Conservation (phyloP, 306 rosid species). For the Prunus padus region DNA sequence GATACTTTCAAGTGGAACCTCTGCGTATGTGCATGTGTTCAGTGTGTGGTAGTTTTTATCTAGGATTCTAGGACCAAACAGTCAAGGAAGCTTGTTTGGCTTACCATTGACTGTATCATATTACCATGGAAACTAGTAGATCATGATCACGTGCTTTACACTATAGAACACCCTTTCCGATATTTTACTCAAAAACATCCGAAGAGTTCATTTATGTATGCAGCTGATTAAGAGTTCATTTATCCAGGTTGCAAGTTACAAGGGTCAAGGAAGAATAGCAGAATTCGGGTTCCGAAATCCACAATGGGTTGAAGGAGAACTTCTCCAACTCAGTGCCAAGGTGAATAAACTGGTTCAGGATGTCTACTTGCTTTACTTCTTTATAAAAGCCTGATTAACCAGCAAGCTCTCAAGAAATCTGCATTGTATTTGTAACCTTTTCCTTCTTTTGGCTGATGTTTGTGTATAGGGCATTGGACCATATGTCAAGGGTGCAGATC, state of each 20-base stretch:
- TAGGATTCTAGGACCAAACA: neutral
- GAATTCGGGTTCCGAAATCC: slow-evolving; percentile 80
- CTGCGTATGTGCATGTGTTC: neutral
- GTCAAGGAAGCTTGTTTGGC: neutral
- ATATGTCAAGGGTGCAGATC: slow-evolving; percentile 90
- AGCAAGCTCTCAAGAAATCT: neutral
- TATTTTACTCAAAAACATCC: neutral
- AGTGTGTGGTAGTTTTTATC: neutral
- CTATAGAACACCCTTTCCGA: neutral
- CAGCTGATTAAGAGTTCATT: slow-evolving; percentile 25
- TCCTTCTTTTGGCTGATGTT: slow-evolving; percentile 6
- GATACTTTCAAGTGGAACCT: neutral
- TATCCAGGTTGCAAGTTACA: slow-evolving; percentile 76
- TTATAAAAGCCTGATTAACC: slow-evolving; percentile 18
- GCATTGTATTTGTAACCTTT: slow-evolving; percentile 1
- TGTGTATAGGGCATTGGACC: slow-evolving; percentile 81
- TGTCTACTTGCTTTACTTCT: slow-evolving; percentile 7
- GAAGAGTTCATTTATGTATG: neutral
- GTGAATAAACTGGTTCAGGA: slow-evolving; percentile 38
- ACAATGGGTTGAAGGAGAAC: slow-evolving; percentile 96
- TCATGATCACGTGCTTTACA: neutral
- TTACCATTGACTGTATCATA: neutral
- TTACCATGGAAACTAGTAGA: neutral
- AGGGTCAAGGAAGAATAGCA: slow-evolving; percentile 96
- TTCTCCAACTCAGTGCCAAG: slow-evolving; percentile 92